These are phyloP conservation scores for Neurospora tetrasperma DNA, from an alignment of 495 filamentous ascomycete species.

Conservation along the genomic window DNA sequence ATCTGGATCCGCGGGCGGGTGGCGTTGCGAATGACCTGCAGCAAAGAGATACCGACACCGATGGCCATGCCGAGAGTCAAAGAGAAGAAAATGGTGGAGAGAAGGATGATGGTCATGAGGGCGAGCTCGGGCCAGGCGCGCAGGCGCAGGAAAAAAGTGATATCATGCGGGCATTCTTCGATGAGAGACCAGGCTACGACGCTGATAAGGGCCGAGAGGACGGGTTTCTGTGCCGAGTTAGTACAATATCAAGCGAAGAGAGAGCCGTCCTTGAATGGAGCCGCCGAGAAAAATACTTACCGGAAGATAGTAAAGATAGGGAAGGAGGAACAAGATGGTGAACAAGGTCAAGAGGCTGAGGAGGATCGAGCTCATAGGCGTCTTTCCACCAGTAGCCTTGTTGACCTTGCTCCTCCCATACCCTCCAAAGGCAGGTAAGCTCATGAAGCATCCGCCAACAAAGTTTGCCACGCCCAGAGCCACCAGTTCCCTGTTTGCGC, in stretches of 20 bases:
- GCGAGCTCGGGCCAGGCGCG: constrained; percentile 73
- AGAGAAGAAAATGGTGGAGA: constrained; percentile 87
- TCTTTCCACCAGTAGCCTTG: constrained; percentile 77
- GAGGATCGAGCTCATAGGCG: constrained; percentile 83
- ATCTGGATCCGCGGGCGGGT: constrained; percentile 96
- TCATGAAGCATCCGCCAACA: constrained; percentile 81
- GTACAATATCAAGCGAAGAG: not conserved
- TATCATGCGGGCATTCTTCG: constrained; percentile 88
- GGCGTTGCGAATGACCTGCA: constrained; percentile 79
- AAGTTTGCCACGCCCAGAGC: constrained; percentile 87
- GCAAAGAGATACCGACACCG: constrained; percentile 75
- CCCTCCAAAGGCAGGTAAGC: constrained; percentile 87
- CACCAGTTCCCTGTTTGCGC: constrained; percentile 88
- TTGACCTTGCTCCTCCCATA: constrained; percentile 97
- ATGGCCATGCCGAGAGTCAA: constrained; percentile 78
- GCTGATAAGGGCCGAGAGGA: constrained; percentile 87
- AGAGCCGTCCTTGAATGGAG: not conserved
- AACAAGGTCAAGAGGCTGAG: constrained; percentile 72
- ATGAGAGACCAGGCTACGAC: constrained; percentile 91
- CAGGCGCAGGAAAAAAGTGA: constrained; percentile 80
- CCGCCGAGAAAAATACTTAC: constrained; percentile 38
- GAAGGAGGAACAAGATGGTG: constrained; percentile 69
- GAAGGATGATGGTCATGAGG: constrained; percentile 83
- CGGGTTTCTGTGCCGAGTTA: constrained; percentile 63
- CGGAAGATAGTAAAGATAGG: constrained; percentile 90